These are phyloP conservation scores for Gaeumannomyces sp. DNA, from an alignment of 2,329 filamentous ascomycete species.

Conservation along the genomic window DNA sequence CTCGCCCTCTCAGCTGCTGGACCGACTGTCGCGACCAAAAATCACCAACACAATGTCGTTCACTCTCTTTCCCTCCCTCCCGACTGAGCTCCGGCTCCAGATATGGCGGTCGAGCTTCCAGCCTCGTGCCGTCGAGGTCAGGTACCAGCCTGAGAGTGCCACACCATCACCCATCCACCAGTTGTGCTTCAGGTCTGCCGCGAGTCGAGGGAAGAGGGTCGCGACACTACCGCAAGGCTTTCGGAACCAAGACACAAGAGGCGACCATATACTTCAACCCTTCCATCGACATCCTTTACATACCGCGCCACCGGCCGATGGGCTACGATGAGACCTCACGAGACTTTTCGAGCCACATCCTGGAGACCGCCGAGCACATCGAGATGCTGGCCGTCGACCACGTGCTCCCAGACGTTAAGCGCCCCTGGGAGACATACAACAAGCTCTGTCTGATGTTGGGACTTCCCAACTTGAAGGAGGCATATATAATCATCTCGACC, in stretches of 20 bases:
- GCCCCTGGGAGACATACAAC: slow-evolving; percentile 46
- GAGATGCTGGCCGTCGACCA: slow-evolving; percentile 39
- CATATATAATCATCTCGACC: slow-evolving; percentile 27
- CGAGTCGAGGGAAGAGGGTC: slow-evolving; percentile 36
- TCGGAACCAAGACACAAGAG: slow-evolving; percentile 26
- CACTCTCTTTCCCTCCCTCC: slow-evolving; percentile 28
- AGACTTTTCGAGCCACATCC: slow-evolving; percentile 33
- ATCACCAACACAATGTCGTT: slow-evolving; percentile 14
- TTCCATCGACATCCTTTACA: slow-evolving; percentile 30
- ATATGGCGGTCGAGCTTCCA: slow-evolving; percentile 33
- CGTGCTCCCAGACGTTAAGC: slow-evolving; percentile 34
- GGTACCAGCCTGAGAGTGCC: slow-evolving; percentile 31
- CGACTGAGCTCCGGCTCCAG: slow-evolving; percentile 33
- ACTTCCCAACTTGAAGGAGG: slow-evolving; percentile 32
- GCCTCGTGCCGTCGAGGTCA: slow-evolving; percentile 32
- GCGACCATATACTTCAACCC: slow-evolving; percentile 33
- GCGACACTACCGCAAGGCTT: slow-evolving; percentile 30
- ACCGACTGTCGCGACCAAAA: background rate
- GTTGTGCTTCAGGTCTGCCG: slow-evolving; percentile 33
- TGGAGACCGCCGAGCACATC: slow-evolving; percentile 27
- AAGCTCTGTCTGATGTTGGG: slow-evolving; percentile 39
- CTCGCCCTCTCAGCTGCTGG: background rate
- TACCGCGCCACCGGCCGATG: slow-evolving; percentile 31
- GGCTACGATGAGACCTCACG: slow-evolving; percentile 35
- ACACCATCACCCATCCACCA: slow-evolving; percentile 31